Percentiles rank a stretch among this genome's conserved stretches.
These are phyloP conservation scores for Dryadomyces quercus-mongolicae DNA, from an alignment of 2,329 filamentous ascomycete species.

Conservation along the genomic window DNA sequence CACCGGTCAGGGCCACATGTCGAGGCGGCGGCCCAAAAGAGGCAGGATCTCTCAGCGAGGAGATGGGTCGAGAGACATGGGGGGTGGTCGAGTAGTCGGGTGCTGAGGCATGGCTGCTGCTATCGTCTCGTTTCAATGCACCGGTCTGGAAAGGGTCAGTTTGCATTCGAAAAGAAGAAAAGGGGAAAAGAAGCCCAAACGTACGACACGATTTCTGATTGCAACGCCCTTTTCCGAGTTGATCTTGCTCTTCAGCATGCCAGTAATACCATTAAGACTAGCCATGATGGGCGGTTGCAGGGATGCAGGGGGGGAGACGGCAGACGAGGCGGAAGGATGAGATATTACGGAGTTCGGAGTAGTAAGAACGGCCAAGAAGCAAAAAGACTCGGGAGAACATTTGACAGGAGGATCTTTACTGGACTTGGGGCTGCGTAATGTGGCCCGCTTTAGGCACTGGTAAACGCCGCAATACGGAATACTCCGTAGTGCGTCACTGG, in stretches of 20 bases:
- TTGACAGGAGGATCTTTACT: too few species aligned
- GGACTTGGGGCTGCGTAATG: too few species aligned
- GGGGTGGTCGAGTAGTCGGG: slow-evolving; percentile 15
- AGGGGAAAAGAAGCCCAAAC: slow-evolving; percentile 12
- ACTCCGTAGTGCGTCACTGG: too few species aligned
- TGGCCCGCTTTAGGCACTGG: too few species aligned
- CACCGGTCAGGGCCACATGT: slow-evolving; percentile 24
- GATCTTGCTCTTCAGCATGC: slow-evolving; percentile 24
- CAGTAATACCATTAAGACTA: slow-evolving; percentile 18
- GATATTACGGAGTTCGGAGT: too few species aligned
- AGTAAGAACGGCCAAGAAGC: not conserved
- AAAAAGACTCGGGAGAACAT: too few species aligned
- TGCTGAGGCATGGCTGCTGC: slow-evolving; percentile 10
- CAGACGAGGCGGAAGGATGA: not conserved
- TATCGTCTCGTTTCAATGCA: slow-evolving; percentile 19
- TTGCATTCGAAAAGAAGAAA: not conserved
- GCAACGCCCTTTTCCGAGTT: slow-evolving; percentile 32
- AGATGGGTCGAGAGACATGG: slow-evolving; percentile 46
- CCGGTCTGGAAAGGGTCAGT: slow-evolving; percentile 6
- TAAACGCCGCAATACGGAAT: too few species aligned
- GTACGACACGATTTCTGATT: slow-evolving; percentile 34
- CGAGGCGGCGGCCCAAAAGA: slow-evolving; percentile 75
- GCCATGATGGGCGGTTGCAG: slow-evolving; percentile 21
- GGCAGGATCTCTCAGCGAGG: slow-evolving; percentile 60
- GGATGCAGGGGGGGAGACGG: not conserved